Evolutionary conservation across 768 basidiomycete genomes (phyloP).

Genomic region (Tricholoma matsutake): DNA sequence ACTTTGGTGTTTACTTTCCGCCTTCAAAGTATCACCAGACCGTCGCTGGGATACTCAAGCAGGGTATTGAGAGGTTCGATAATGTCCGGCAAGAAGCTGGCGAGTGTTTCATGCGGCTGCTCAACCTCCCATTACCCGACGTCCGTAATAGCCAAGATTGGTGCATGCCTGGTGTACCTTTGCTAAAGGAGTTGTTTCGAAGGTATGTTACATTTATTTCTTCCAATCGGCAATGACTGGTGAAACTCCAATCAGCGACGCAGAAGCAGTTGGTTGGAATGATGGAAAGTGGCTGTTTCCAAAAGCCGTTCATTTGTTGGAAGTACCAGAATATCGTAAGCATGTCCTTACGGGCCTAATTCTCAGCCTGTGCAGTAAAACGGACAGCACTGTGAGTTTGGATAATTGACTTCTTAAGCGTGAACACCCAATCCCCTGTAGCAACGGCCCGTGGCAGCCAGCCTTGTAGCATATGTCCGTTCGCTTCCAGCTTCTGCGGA

Average conservation of each 20-base stretch:
- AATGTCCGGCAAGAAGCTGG: conserved; percentile 85
- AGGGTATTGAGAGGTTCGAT: conserved; percentile 88
- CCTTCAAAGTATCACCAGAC: conserved; percentile 51
- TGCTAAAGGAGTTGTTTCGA: conserved; percentile 54
- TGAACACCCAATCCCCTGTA: conserved; percentile 26
- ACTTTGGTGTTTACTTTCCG: conserved; percentile 60
- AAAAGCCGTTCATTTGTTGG: conserved; percentile 61
- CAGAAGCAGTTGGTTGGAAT: conserved; percentile 54
- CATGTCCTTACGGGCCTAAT: conserved; percentile 68
- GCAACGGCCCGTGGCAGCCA: conserved; percentile 67
- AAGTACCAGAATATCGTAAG: conserved; percentile 58
- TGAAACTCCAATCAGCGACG: conserved; percentile 32
- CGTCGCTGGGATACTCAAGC: conserved; percentile 74
- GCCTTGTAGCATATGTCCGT: conserved; percentile 57
- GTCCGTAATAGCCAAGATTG: conserved; percentile 41
- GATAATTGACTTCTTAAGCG: neutral
- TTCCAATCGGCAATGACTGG: conserved; percentile 4
- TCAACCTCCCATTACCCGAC: conserved; percentile 44
- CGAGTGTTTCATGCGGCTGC: conserved; percentile 48
- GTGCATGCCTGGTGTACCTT: conserved; percentile 44
- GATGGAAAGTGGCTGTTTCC: conserved; percentile 77
- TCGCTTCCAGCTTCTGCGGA: conserved; percentile 42
- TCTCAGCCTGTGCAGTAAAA: conserved; percentile 79
- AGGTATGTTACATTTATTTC: conserved; percentile 33
- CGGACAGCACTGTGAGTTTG: conserved; percentile 74